Conservation (phyloP, 495 filamentous ascomycete species). For the Neurospora terricola region DNA sequence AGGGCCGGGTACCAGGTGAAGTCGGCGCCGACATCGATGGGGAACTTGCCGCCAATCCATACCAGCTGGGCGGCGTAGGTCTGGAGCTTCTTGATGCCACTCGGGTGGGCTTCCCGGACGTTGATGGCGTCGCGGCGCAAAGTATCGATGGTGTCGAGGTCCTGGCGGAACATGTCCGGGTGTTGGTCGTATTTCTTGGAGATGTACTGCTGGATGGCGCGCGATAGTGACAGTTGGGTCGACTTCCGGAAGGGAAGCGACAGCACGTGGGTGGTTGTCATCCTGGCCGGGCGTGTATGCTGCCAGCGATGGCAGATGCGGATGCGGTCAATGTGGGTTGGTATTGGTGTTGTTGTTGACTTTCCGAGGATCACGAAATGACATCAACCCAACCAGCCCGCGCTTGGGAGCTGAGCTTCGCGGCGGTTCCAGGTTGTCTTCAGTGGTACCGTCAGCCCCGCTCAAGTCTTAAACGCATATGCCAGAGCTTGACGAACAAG, state of each 20-base stretch:
- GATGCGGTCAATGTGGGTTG: too few relatives aligned
- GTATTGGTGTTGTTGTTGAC: background rate
- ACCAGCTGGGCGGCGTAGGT: slow-evolving; percentile 86
- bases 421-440: too few relatives aligned
- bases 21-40: slow-evolving; percentile 89
- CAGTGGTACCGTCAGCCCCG: background rate
- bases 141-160: slow-evolving; percentile 78
- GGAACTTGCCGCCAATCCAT: slow-evolving; percentile 93
- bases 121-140: slow-evolving; percentile 74
- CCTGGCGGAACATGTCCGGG: slow-evolving; percentile 90
- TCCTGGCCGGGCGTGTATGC: background rate
- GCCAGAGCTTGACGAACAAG: background rate
- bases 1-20: slow-evolving; percentile 93
- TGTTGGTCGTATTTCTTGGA: slow-evolving; percentile 98
- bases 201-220: slow-evolving; percentile 90
- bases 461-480: background rate
- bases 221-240: slow-evolving; percentile 61
- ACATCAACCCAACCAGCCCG: background rate
- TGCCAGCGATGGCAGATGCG: background rate
- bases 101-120: slow-evolving; percentile 81
- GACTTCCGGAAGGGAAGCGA: slow-evolving; percentile 81
- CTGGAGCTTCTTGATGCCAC: slow-evolving; percentile 77
- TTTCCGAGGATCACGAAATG: background rate
- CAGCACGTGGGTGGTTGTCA: slow-evolving; percentile 33
- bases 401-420: too few relatives aligned